These are phyloP conservation scores for Acanthamoeba pearcei DNA, from an alignment of 208 protist genomes.

Conservation along the genomic window DNA sequence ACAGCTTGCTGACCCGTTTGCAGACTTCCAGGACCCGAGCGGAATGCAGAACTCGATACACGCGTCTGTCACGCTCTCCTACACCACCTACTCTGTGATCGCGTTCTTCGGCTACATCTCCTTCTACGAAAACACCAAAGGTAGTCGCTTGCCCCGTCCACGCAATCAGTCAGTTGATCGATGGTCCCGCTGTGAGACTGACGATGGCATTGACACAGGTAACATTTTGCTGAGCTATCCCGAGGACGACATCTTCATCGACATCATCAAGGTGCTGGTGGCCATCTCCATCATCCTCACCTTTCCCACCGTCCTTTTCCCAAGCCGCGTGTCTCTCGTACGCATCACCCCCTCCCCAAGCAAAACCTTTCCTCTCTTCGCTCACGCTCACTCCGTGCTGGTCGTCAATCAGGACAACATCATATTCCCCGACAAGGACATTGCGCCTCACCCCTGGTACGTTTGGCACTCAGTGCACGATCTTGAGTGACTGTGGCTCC, in stretches of 20 bases:
- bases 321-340: slow-evolving; percentile 7
- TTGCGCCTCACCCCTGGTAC: slow-evolving; percentile 16
- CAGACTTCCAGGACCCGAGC: slow-evolving; percentile 18
- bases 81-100: slow-evolving; percentile 13
- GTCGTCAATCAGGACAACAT: neutral
- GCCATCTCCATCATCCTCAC: slow-evolving; percentile 34
- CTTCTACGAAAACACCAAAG: slow-evolving; percentile 38
- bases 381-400: too few species aligned
- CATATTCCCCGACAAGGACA: slow-evolving; percentile 29
- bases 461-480: neutral
- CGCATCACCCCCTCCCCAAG: neutral
- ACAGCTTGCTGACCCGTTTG: neutral
- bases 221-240: slow-evolving; percentile 39
- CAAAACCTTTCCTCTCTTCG: neutral
- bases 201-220: neutral
- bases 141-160: neutral
- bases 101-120: slow-evolving; percentile 35
- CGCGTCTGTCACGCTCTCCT: slow-evolving; percentile 11
- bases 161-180: too few species aligned
- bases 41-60: slow-evolving; percentile 13
- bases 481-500: neutral
- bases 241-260: slow-evolving; percentile 41
- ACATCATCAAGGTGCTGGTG: slow-evolving; percentile 39
- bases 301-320: slow-evolving; percentile 21
- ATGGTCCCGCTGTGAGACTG: too few species aligned